Conservation (phyloP, 257 asterid genomes). For the Lycium barbarum region DNA sequence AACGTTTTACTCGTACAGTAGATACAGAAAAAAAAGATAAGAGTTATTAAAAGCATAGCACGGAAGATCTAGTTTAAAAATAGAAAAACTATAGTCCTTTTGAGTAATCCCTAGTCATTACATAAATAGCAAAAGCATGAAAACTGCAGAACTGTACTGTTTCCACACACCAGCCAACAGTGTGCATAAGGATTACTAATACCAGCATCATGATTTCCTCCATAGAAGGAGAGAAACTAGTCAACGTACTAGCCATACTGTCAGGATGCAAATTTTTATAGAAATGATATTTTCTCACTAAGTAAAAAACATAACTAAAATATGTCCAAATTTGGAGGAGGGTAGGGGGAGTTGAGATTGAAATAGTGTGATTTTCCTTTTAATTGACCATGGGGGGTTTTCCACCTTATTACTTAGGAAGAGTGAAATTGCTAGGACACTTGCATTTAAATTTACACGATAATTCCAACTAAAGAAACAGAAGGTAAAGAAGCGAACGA, state of each 20-base stretch:
- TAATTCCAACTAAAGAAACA: conserved; percentile 2
- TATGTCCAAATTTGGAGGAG: conserved; percentile 20
- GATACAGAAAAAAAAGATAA: neutral
- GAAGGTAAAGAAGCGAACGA: neutral
- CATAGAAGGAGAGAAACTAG: neutral
- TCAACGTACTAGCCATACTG: neutral
- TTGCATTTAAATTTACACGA: neutral
- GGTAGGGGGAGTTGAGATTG: neutral
- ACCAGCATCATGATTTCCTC: conserved; percentile 25
- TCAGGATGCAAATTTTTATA: neutral
- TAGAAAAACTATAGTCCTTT: neutral
- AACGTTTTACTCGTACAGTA: neutral
- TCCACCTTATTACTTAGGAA: too few species aligned
- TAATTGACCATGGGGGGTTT: neutral
- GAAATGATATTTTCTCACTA: neutral
- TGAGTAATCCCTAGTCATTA: conserved; percentile 7
- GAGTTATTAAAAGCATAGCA: neutral
- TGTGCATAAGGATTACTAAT: neutral
- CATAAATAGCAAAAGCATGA: too few species aligned
- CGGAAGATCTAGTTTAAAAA: neutral
- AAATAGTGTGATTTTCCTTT: neutral
- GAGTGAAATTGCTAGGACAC: neutral
- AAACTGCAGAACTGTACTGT: neutral
- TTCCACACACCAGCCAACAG: neutral
- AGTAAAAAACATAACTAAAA: neutral